Evolutionary conservation across 2,329 filamentous ascomycete genomes (phyloP).

Genomic region (Penicillium sp.): DNA sequence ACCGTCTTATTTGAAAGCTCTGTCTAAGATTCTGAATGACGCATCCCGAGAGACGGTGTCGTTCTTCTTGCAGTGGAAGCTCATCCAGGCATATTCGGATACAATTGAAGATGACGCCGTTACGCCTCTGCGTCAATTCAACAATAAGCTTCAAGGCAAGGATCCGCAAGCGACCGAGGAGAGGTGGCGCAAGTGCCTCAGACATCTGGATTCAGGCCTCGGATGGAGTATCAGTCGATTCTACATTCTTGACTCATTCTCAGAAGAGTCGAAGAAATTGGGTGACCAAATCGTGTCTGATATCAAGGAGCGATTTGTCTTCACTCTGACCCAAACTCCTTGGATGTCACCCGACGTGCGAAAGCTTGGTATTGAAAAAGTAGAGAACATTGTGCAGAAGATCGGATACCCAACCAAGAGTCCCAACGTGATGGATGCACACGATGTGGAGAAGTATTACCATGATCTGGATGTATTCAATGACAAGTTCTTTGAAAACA

Average conservation of each 20-base stretch:
- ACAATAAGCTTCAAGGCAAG: slow-evolving; percentile 64
- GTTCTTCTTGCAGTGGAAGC: slow-evolving; percentile 67
- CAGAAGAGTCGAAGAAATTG: slow-evolving; percentile 66
- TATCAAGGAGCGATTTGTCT: slow-evolving; percentile 68
- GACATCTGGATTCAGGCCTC: slow-evolving; percentile 60
- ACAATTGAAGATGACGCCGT: slow-evolving; percentile 64
- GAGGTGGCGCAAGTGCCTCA: slow-evolving; percentile 68
- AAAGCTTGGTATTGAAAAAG: slow-evolving; percentile 64
- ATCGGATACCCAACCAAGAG: slow-evolving; percentile 68
- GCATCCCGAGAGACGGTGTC: slow-evolving; percentile 61
- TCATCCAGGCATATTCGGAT: slow-evolving; percentile 57
- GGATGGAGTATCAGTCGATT: slow-evolving; percentile 73
- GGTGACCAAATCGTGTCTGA: slow-evolving; percentile 72
- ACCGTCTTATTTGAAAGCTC: slow-evolving; percentile 62
- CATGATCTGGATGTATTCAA: slow-evolving; percentile 54
- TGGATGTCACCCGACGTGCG: slow-evolving; percentile 70
- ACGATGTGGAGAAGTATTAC: slow-evolving; percentile 62
- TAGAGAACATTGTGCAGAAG: slow-evolving; percentile 69
- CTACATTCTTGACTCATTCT: slow-evolving; percentile 70
- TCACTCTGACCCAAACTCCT: slow-evolving; percentile 60
- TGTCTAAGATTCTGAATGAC: slow-evolving; percentile 59
- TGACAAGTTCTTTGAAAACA: slow-evolving; percentile 62
- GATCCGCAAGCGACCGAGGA: slow-evolving; percentile 66
- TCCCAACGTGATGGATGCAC: slow-evolving; percentile 64
- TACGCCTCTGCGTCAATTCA: slow-evolving; percentile 62